Conservation (phyloP, 768 basidiomycete genomes). For the Agaricus blazei region DNA sequence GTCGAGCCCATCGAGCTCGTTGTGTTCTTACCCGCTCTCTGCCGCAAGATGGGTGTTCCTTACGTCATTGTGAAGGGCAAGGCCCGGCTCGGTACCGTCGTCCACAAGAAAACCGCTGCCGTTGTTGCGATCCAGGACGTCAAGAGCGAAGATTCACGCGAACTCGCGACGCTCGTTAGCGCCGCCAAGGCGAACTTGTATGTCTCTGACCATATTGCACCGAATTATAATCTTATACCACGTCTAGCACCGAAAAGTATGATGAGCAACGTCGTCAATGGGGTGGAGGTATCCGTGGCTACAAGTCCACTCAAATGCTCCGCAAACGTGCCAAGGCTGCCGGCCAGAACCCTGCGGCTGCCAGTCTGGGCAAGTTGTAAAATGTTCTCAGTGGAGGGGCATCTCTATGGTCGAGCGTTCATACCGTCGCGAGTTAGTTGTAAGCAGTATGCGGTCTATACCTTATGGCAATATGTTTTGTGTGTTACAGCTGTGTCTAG, state of each 20-base stretch:
- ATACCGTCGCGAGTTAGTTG: background rate
- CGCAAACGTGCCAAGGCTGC: constrained; percentile 91
- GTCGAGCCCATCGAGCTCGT: constrained; percentile 99
- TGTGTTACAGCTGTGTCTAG: constrained; percentile 6
- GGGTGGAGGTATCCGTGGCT: constrained; percentile 95
- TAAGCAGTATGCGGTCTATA: constrained; percentile 4
- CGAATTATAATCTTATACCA: constrained; percentile 3
- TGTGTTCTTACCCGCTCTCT: constrained; percentile 95
- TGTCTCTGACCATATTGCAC: constrained; percentile 24
- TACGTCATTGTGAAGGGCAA: constrained; percentile 99
- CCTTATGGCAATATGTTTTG: background rate
- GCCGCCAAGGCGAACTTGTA: constrained; percentile 98
- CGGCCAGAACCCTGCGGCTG: constrained; percentile 58
- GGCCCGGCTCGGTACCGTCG: constrained; percentile 95
- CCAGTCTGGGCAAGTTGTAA: constrained; percentile 64
- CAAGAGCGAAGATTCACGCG: constrained; percentile 88
- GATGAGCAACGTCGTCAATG: constrained; percentile 88
- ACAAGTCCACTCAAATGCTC: constrained; percentile 92
- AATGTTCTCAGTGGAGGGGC: background rate
- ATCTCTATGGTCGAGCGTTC: background rate
- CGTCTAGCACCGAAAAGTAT: constrained; percentile 78
- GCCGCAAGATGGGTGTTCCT: constrained; percentile 99
- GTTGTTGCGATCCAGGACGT: constrained; percentile 92
- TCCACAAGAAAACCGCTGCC: constrained; percentile 97
- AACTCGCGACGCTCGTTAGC: constrained; percentile 86